Conservation (phyloP, 768 basidiomycete genomes). For the Aureoboletus auriporus region DNA sequence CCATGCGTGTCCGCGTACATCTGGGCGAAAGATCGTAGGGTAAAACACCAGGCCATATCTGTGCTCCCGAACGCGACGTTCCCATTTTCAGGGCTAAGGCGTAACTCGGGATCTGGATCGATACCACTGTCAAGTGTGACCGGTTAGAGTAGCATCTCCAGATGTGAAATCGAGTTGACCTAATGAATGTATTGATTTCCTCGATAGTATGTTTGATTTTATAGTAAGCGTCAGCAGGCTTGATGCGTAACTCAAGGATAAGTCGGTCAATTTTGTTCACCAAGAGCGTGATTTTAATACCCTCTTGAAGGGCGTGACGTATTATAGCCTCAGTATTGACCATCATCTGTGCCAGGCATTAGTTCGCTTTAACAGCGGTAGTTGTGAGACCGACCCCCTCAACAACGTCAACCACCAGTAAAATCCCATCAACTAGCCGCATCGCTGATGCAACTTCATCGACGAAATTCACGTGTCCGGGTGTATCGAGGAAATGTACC, state of each 20-base stretch:
- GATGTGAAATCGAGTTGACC: constrained; percentile 42
- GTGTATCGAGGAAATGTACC: constrained; percentile 92
- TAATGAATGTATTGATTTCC: constrained; percentile 95
- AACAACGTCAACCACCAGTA: constrained; percentile 96
- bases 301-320: constrained; percentile 86
- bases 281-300: constrained; percentile 84
- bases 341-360: constrained; percentile 62
- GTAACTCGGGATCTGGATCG: constrained; percentile 81
- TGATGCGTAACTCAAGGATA: constrained; percentile 93
- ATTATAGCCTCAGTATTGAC: constrained; percentile 86
- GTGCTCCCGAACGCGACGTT: constrained; percentile 98
- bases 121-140: constrained; percentile 49
- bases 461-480: constrained; percentile 98
- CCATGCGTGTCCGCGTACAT: constrained; percentile 96
- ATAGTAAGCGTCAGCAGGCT: constrained; percentile 95
- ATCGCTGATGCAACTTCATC: constrained; percentile 92
- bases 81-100: constrained; percentile 90
- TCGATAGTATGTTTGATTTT: constrained; percentile 99
- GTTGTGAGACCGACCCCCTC: constrained; percentile 71
- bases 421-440: constrained; percentile 83
- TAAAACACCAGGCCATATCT: constrained; percentile 98
- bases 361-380: constrained; percentile 4
- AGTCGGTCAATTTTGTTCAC: constrained; percentile 98
- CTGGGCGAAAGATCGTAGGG: constrained; percentile 87
- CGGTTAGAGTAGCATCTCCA: neutral